A percentile compares a stretch with the other conserved stretches of the same genome.
Evolutionary conservation across 2,329 filamentous ascomycete genomes (phyloP).

Genomic region (Huntiella moniliformis): DNA sequence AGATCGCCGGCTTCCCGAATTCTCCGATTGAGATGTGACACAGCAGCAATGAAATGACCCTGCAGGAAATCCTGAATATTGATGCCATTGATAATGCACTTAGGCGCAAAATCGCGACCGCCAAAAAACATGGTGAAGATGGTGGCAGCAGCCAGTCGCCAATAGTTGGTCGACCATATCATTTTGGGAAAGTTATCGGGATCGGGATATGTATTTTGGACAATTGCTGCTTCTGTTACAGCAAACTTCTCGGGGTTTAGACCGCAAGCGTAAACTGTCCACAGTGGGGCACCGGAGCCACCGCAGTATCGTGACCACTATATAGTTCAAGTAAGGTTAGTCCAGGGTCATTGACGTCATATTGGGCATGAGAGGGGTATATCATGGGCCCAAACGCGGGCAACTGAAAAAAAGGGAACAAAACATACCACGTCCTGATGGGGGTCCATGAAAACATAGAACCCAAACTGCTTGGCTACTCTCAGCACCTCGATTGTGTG

Average conservation of each 20-base stretch:
- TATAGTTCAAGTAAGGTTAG: slow-evolving; percentile 15
- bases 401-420: neutral
- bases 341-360: neutral
- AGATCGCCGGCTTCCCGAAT: slow-evolving; percentile 84
- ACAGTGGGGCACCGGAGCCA: slow-evolving; percentile 89
- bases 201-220: slow-evolving; percentile 83
- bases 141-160: slow-evolving; percentile 64
- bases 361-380: too few species aligned
- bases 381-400: too few species aligned
- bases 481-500: slow-evolving; percentile 76
- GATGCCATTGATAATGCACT: slow-evolving; percentile 80
- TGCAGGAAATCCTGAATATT: slow-evolving; percentile 96
- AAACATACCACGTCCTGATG: slow-evolving; percentile 80
- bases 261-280: slow-evolving; percentile 90
- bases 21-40: slow-evolving; percentile 59
- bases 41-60: slow-evolving; percentile 64
- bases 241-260: slow-evolving; percentile 73
- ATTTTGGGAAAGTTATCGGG: slow-evolving; percentile 86
- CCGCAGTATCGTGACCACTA: slow-evolving; percentile 89
- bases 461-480: slow-evolving; percentile 73
- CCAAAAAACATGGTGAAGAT: slow-evolving; percentile 92
- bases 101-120: slow-evolving; percentile 80
- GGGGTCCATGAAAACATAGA: slow-evolving; percentile 96
- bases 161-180: slow-evolving; percentile 99
- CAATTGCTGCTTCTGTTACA: slow-evolving; percentile 74